Evolutionary conservation across 768 basidiomycete species (phyloP), one percentile per base, ranked within the genome.

Genomic region (Phaeolepiota aurea): DNA sequence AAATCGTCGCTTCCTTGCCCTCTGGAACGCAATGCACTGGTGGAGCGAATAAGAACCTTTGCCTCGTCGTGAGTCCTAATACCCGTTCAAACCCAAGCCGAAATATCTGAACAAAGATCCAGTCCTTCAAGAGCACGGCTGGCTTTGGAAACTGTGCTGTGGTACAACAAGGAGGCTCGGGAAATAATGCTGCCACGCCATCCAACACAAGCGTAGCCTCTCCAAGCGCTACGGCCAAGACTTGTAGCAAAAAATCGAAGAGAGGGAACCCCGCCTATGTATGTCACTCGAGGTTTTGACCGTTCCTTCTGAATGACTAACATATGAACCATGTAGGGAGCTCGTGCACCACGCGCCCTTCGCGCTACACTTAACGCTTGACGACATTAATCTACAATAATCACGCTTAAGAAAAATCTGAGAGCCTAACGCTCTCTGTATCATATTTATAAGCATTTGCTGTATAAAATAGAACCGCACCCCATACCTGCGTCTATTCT

Each of bases 1-100:
- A 57, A 49, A 46, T 72, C 35, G 48, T 47, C 0, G 66, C 61
- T 32, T 46, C 58, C 44, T 54, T 74, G 19, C 68, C 71, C 3
- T 46, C 63, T n/a, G 65, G 62, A 13, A 68, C 63, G 11, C 62
- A 47, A 37, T 73, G 72, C 49, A 53, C 61, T 2, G 71, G 71
- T 41, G 71, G 71, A 20, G 16, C 48, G 1, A 34, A 51, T 1
- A 49, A 53, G 3, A 57, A 68, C 49, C 54, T 65, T 15, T 74
- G 71, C 54, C 50, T 74, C 23, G 64, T 56, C 12, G 57, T 63
- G 34, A 22, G 57, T 54, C 10, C 42, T 16, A 37, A 30, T 7
- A 14, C 10, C 9, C 10, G 28, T 31, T 31, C 10, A 31, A 31
- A 10, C 9, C 28, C 10, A 31, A 14, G 14, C 14, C 14, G 28